Evolutionary conservation across 345 rosid genomes (phyloP), one percentile per base, ranked within the genome.

Genomic region (Mercurialis annua): DNA sequence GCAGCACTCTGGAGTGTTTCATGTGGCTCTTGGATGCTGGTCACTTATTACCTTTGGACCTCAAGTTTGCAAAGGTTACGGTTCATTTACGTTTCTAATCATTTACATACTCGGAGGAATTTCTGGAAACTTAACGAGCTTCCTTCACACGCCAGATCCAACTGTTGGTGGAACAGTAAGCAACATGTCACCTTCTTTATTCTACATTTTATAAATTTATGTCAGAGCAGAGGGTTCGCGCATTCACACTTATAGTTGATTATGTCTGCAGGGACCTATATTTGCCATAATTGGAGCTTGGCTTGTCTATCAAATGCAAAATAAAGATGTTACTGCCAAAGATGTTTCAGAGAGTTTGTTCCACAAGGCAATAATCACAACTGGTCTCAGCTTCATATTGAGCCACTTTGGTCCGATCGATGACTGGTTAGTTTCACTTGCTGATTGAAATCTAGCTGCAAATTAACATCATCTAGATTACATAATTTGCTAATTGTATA

Each of bases 91-190:
- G 7, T 90, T 90, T 64, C 65, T 83, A 75, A 77, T 92, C 78
- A 87, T 90, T 34, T 92, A 84, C 83, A 59, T 85, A 23, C 90
- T 92, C 18, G 98, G 97, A 69, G 98, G 98, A 67, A 76, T 92
- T 74, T 82, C 92, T 40, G 97, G 97, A 66, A 90, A 90, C 85
- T 79, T 88, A 76, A 84, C 80, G 44, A 92, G 97, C 81, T 92
- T 86, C 81, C 89, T 92, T 68, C 98, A 82, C 64, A 92, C 97
- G 4, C 81, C 93, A 65, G 86, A 80, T 64, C 86, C 88, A 29
- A 81, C 92, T 23, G 97, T 92, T 48, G 97, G 98, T 47, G 97
- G 98, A 43, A 88, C 98, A 3, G 98, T 92, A 83, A 80, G 85
- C 50, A 43, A 15, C 74, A 53, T 51, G 72, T 23, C 65, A 5